Conservation (phyloP, 371 early-diverging fungal species). For the Mucor ambiguus region DNA sequence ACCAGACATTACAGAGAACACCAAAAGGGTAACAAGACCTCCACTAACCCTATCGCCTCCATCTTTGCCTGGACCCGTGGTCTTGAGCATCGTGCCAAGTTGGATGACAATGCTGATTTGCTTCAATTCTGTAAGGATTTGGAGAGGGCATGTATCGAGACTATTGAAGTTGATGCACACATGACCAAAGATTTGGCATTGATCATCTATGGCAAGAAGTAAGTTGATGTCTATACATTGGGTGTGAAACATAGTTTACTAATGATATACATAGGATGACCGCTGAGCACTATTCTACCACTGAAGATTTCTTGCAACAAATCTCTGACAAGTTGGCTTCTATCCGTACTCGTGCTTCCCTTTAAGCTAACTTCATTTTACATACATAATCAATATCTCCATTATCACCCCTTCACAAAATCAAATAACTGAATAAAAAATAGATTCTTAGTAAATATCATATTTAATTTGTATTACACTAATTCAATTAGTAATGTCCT, state of each 20-base stretch:
- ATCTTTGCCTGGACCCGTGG: slow-evolving; percentile 99
- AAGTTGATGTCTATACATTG: slow-evolving; percentile 24
- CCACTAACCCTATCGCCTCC: slow-evolving; percentile 96
- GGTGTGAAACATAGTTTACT: background rate
- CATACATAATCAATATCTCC: background rate
- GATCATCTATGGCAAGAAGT: slow-evolving; percentile 87
- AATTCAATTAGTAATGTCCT: background rate
- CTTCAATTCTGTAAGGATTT: slow-evolving; percentile 77
- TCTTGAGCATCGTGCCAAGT: slow-evolving; percentile 91
- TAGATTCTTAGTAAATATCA: background rate
- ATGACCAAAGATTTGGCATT: slow-evolving; percentile 99
- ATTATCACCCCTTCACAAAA: background rate
- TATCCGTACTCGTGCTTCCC: slow-evolving; percentile 45
- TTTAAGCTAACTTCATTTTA: slow-evolving; percentile 13
- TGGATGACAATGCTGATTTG: slow-evolving; percentile 83
- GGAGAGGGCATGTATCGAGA: slow-evolving; percentile 88
- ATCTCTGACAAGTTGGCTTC: slow-evolving; percentile 70
- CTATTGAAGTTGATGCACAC: slow-evolving; percentile 80
- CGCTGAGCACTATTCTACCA: slow-evolving; percentile 77
- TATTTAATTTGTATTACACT: background rate
- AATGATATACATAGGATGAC: slow-evolving; percentile 47
- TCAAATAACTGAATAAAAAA: slow-evolving; percentile 2
- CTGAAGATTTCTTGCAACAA: slow-evolving; percentile 78
- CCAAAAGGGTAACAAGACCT: slow-evolving; percentile 89
- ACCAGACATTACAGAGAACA: slow-evolving; percentile 97